A percentile compares a stretch with the other conserved stretches of the same genome.
Evolutionary conservation across 345 rosid species (phyloP).

Genomic region (Euphorbia lathyris): DNA sequence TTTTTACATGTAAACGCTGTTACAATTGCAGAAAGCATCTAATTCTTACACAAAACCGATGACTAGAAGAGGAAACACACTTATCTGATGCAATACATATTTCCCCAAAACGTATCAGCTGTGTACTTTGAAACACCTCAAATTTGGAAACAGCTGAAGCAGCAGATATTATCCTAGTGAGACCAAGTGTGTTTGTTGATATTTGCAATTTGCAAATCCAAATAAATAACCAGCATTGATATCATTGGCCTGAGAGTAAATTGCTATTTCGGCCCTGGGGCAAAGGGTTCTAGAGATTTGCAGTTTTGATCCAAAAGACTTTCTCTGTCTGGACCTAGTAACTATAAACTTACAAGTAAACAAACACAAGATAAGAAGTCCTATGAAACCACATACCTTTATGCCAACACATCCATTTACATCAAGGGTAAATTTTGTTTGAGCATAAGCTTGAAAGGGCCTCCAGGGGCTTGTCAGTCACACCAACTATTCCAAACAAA

Average conservation of each 20-base stretch:
- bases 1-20: not conserved
- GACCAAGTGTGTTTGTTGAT: not conserved
- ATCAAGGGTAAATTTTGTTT: conserved; percentile 66
- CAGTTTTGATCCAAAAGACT: conserved; percentile 2
- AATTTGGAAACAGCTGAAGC: conserved; percentile 65
- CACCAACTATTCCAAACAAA: conserved; percentile 92
- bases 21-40: not conserved
- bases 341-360: conserved; percentile 4
- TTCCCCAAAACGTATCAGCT: too few species aligned
- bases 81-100: too few species aligned
- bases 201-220: not conserved
- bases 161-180: conserved; percentile 8
- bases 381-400: conserved; percentile 58
- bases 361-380: not conserved
- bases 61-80: too few species aligned
- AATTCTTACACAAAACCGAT: too few species aligned
- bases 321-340: not conserved
- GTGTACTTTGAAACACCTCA: conserved; percentile 86
- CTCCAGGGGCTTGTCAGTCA: conserved; percentile 76
- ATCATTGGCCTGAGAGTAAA: not conserved
- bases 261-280: not conserved
- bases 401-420: conserved; percentile 90
- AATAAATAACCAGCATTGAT: not conserved
- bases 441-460: conserved; percentile 69
- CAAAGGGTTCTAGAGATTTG: not conserved